Evolutionary conservation across 108 stramenopile species (phyloP), one percentile per base, ranked within the genome.

Genomic region (Skeletonema costatum): DNA sequence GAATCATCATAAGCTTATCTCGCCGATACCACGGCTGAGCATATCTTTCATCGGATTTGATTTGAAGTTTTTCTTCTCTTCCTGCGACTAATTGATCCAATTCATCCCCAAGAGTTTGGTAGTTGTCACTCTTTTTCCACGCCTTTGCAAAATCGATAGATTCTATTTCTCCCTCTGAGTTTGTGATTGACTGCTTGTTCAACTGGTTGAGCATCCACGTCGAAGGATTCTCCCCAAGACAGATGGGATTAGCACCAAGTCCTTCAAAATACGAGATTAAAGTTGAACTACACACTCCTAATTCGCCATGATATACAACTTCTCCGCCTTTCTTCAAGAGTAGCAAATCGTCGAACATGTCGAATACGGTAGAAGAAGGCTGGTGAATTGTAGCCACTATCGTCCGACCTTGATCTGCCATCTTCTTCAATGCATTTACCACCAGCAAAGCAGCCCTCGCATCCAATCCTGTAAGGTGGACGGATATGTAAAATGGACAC

Each of bases 151-250:
- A 74, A 42, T 74, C 56, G 31, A 73, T 41, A 30, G 62, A 68
- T 39, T 66, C 69, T 58, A 71, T 33, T 64, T 79, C 63, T 32
- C 82, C 74, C 36, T 62, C 73, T 4, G 75, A 65, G 16, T 76
- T 59, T 13, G 50, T 50, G 16, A 35, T 38, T 7, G 64, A 42
- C 11, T 66, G 60, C 64, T 82, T 72, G 46, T 64, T 21, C 16
- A 90, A 48, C 14, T 67, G 88, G 65, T 88, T 89, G 11, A 95
- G 91, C 92, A 95, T 93, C 90, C 91, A 95, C 5, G 88, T 88
- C 9, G 93, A 91, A 5, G 94, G 94, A 42, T 95, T 95, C 42
- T 83, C 87, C 30, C 87, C 82, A 48, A 56, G 44, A 14, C 48
- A 59, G 66, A 90, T 80, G 31, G 76, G 76, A 21, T 50, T 38